Conservation (phyloP, 768 basidiomycete species). For the Phanerochaete carnosa region DNA sequence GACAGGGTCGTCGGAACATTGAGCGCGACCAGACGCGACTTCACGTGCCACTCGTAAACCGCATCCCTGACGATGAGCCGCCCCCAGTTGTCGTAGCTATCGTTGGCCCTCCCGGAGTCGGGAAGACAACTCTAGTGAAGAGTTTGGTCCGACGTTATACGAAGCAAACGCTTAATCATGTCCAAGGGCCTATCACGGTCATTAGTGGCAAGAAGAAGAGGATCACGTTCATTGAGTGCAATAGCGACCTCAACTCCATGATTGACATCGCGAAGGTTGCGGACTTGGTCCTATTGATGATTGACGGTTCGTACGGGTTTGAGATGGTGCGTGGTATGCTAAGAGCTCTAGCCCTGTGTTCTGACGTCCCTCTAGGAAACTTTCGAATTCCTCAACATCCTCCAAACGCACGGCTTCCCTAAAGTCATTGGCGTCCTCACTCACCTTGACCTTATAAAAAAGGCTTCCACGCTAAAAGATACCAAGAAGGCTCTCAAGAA, state of each 20-base stretch:
- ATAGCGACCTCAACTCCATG: conserved; percentile 97
- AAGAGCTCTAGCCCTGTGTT: not conserved
- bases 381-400: conserved; percentile 96
- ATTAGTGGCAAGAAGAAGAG: conserved; percentile 90
- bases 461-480: conserved; percentile 75
- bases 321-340: conserved; percentile 77
- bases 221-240: conserved; percentile 96
- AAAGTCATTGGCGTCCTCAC: conserved; percentile 97
- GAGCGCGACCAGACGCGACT: conserved; percentile 93
- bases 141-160: conserved; percentile 89
- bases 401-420: conserved; percentile 96
- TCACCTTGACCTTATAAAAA: conserved; percentile 97
- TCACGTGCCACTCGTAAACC: conserved; percentile 93
- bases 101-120: conserved; percentile 95
- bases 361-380: conserved; percentile 65
- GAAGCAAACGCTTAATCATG: conserved; percentile 87
- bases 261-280: conserved; percentile 97
- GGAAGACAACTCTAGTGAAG: conserved; percentile 92
- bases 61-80: conserved; percentile 87
- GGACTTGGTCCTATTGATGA: conserved; percentile 94
- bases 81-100: conserved; percentile 94
- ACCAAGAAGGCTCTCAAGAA: conserved; percentile 96
- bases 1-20: conserved; percentile 84
- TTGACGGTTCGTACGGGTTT: conserved; percentile 96
- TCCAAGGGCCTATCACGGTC: conserved; percentile 92